A percentile compares a stretch with the other conserved stretches of the same genome.
Evolutionary conservation across 768 basidiomycete genomes (phyloP).

Genomic region (Crepidotus variabilis): DNA sequence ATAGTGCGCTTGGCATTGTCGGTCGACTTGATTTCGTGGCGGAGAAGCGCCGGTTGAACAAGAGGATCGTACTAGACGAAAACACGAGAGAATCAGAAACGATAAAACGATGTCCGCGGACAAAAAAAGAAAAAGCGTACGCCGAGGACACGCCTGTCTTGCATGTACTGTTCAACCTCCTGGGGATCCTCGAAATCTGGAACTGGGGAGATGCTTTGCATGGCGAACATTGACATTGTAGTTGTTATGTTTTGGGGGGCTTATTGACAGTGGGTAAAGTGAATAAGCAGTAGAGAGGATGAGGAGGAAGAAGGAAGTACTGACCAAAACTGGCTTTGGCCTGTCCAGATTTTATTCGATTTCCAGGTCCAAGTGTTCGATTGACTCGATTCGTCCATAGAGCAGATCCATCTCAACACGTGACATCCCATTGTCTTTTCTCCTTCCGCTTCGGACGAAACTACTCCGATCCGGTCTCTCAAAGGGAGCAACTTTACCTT

Average conservation of each 20-base stretch:
- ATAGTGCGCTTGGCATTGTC: constrained; percentile 68
- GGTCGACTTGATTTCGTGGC: constrained; percentile 78
- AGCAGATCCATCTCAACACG: too few species aligned
- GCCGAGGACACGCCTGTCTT: constrained; percentile 77
- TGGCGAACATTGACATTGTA: constrained; percentile 33
- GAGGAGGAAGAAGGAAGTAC: constrained; percentile 15
- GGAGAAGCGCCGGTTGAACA: constrained; percentile 86
- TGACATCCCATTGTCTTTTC: too few species aligned
- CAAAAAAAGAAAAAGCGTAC: constrained; percentile 37
- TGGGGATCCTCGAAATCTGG: constrained; percentile 62
- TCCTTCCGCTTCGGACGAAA: too few species aligned
- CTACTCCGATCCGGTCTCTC: too few species aligned
- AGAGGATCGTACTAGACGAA: constrained; percentile 87
- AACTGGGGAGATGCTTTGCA: constrained; percentile 57
- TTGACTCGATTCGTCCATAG: not conserved
- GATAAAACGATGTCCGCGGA: not conserved
- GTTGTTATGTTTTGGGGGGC: too few species aligned
- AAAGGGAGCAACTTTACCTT: too few species aligned
- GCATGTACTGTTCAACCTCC: constrained; percentile 68
- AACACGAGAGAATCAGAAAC: constrained; percentile 3
- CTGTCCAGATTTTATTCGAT: not conserved
- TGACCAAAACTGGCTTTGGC: constrained; percentile 21
- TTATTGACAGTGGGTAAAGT: not conserved
- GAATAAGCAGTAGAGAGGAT: constrained; percentile 19
- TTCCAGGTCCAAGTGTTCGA: not conserved